These are phyloP conservation scores for Hyphopichia homilentoma DNA, from an alignment of 805 yeast species.

Conservation along the genomic window DNA sequence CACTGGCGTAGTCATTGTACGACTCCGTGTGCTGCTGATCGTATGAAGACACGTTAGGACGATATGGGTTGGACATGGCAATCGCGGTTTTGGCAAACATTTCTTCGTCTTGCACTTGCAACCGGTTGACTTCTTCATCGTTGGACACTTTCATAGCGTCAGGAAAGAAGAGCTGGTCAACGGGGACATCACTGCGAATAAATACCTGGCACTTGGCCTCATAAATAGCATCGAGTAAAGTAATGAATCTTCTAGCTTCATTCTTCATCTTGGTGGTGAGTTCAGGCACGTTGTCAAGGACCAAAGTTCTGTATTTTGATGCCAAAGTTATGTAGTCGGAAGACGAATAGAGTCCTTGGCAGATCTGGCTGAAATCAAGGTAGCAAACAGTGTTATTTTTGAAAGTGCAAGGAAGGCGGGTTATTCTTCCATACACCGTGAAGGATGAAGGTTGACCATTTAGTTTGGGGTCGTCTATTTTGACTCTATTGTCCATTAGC, in stretches of 20 bases:
- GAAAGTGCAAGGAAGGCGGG: constrained; percentile 43
- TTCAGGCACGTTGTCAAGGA: constrained; percentile 60
- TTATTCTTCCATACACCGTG: constrained; percentile 53
- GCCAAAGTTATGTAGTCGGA: constrained; percentile 71
- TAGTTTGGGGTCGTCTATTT: constrained; percentile 10
- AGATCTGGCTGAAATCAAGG: constrained; percentile 51
- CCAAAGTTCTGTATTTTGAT: constrained; percentile 51
- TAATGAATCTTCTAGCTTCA: constrained; percentile 66
- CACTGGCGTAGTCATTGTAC: constrained; percentile 35
- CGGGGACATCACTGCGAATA: constrained; percentile 45
- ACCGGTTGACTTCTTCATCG: constrained; percentile 25
- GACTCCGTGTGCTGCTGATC: constrained; percentile 41
- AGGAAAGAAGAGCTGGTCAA: constrained; percentile 62
- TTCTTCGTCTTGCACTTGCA: constrained; percentile 59
- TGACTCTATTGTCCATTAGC: background rate
- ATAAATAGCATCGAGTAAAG: constrained; percentile 64
- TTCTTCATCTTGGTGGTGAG: constrained; percentile 55
- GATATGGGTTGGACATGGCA: constrained; percentile 58
- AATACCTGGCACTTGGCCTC: constrained; percentile 63
- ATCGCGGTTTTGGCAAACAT: constrained; percentile 63
- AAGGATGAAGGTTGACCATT: constrained; percentile 26
- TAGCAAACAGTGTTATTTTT: constrained; percentile 37
- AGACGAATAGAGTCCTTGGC: constrained; percentile 56
- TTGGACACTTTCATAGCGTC: constrained; percentile 25
- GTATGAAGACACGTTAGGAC: constrained; percentile 67